A percentile compares a stretch with the other conserved stretches of the same genome.
Conservation (phyloP, 805 yeast species). For the Ogataea dorogensis region DNA sequence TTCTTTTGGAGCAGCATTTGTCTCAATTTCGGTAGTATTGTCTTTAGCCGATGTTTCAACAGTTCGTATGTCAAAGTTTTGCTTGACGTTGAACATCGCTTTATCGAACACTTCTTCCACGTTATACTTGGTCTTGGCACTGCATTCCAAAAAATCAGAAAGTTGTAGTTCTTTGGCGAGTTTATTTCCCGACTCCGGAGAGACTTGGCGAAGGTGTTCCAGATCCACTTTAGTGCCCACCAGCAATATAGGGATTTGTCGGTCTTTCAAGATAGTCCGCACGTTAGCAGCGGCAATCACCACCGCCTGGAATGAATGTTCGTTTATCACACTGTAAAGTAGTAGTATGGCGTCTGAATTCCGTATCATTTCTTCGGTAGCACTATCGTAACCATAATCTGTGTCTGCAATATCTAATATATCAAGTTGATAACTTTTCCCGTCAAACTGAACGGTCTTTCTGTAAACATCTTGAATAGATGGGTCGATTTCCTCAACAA, state of each 20-base stretch:
- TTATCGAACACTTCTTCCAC: conserved; percentile 72
- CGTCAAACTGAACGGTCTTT: conserved; percentile 32
- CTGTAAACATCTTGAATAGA: conserved; percentile 31
- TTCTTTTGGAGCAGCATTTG: background rate
- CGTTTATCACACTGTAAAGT: conserved; percentile 50
- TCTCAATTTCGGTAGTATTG: background rate
- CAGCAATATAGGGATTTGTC: conserved; percentile 36
- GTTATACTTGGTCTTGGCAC: conserved; percentile 74
- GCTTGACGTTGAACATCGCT: conserved; percentile 18
- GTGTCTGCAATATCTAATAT: conserved; percentile 88
- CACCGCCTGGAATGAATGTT: conserved; percentile 42
- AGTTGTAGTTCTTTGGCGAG: conserved; percentile 26
- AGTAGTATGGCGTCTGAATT: conserved; percentile 49
- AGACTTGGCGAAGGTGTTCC: conserved; percentile 72
- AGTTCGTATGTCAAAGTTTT: too few species aligned
- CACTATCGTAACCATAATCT: conserved; percentile 43
- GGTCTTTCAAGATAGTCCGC: conserved; percentile 52
- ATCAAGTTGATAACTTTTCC: conserved; percentile 40
- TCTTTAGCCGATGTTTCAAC: background rate
- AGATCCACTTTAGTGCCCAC: conserved; percentile 80
- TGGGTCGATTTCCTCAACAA: conserved; percentile 25
- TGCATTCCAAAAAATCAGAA: conserved; percentile 61
- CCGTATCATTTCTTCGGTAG: conserved; percentile 16
- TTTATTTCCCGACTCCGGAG: conserved; percentile 37
- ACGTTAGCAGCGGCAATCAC: conserved; percentile 56